A percentile compares a stretch with the other conserved stretches of the same genome.
These are phyloP conservation scores for Colletotrichum liaoningense DNA, from an alignment of 2,329 filamentous ascomycete species.

Conservation along the genomic window DNA sequence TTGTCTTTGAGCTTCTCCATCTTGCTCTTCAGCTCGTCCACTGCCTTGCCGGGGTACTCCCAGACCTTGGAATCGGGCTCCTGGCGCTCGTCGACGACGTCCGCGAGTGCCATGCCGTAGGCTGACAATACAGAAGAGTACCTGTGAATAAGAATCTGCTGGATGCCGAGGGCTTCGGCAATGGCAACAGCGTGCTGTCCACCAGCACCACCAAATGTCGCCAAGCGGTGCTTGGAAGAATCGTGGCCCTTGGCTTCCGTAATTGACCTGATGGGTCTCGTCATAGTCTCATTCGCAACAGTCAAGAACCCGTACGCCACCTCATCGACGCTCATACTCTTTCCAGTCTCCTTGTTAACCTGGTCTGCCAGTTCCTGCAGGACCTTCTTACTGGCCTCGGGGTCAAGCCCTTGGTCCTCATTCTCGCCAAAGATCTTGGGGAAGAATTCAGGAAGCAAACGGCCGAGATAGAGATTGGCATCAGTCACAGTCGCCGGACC, in stretches of 20 bases:
- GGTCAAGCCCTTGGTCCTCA: slow-evolving; percentile 84
- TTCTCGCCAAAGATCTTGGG: slow-evolving; percentile 95
- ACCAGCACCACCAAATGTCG: slow-evolving; percentile 91
- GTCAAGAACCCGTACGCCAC: slow-evolving; percentile 91
- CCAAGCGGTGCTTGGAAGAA: slow-evolving; percentile 88
- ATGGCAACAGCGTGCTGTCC: slow-evolving; percentile 95
- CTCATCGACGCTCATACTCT: slow-evolving; percentile 81
- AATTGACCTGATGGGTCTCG: slow-evolving; percentile 86
- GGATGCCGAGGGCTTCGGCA: slow-evolving; percentile 84
- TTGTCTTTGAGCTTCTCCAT: slow-evolving; percentile 85
- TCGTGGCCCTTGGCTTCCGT: slow-evolving; percentile 95
- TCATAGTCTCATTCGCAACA: slow-evolving; percentile 93
- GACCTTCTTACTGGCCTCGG: slow-evolving; percentile 78
- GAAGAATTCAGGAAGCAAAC: slow-evolving; percentile 90
- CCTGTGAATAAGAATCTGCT: slow-evolving; percentile 85
- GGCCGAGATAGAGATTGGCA: slow-evolving; percentile 86
- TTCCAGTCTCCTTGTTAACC: slow-evolving; percentile 81
- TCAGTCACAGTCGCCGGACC: slow-evolving; percentile 94
- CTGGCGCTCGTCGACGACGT: slow-evolving; percentile 92
- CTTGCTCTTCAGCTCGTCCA: slow-evolving; percentile 74
- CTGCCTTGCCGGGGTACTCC: slow-evolving; percentile 67
- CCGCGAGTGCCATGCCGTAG: slow-evolving; percentile 92
- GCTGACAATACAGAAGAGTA: slow-evolving; percentile 92
- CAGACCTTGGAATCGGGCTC: slow-evolving; percentile 77
- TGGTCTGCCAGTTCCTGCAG: slow-evolving; percentile 81